Percentiles rank a stretch among this genome's conserved stretches.
These are phyloP conservation scores for Endogone sp. DNA, from an alignment of 192 early-diverging fungal species.

Conservation along the genomic window DNA sequence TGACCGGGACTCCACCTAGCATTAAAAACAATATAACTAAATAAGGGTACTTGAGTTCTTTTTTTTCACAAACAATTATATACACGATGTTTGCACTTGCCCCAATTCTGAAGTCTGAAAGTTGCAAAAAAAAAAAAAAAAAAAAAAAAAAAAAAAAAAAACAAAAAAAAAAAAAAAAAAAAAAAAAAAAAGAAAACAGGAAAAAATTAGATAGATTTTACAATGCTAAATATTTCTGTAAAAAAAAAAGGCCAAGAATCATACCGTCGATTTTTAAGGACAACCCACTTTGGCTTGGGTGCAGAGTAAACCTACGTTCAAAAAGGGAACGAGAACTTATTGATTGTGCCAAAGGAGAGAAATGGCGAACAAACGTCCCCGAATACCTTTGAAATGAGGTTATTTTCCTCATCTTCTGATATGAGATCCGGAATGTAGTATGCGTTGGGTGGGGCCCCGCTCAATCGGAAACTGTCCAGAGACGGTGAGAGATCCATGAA, in stretches of 20 bases:
- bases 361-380: neutral
- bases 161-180: no score
- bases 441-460: constrained; percentile 22
- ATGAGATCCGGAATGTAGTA: constrained; percentile 42
- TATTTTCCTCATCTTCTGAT: constrained; percentile 23
- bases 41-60: neutral
- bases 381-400: constrained; percentile 28
- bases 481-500: no score
- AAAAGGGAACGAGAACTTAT: neutral
- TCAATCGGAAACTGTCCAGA: neutral
- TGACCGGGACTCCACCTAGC: neutral
- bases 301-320: constrained; percentile 29
- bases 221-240: neutral
- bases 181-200: no score
- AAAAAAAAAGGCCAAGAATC: neutral
- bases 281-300: constrained; percentile 48
- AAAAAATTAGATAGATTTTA: neutral
- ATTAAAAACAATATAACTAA: no score
- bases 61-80: neutral
- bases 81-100: constrained; percentile 14
- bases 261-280: constrained; percentile 42
- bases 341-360: neutral
- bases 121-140: no score
- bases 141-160: no score
- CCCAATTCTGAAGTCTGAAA: constrained; percentile 47